phyloP scores from a whole-genome alignment of 2,329 filamentous ascomycete genomes.

The Tolypocladium album region DNA sequence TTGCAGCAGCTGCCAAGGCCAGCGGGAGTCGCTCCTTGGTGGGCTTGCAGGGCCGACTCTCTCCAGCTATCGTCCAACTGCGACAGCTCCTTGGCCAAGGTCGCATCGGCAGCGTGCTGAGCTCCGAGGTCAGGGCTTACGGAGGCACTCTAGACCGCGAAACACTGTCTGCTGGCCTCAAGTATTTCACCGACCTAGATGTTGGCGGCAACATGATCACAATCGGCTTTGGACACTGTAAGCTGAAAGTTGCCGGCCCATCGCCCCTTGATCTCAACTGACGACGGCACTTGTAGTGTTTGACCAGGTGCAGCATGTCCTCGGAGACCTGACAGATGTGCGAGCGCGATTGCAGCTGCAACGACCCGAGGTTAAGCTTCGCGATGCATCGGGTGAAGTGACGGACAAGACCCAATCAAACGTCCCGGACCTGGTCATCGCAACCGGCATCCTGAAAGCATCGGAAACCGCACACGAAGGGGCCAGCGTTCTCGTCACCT shows the following conservation, averaged over 20 bases:
- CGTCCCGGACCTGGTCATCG: conserved; percentile 31
- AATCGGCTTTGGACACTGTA: conserved; percentile 31
- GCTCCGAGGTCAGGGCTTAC: conserved; percentile 30
- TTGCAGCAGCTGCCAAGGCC: conserved; percentile 29
- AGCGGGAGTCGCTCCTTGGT: conserved; percentile 15
- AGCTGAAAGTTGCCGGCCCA: conserved; percentile 7
- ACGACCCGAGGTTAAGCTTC: conserved; percentile 25
- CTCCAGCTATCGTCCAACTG: conserved; percentile 32
- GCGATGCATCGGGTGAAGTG: conserved; percentile 18
- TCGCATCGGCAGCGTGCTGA: conserved; percentile 40
- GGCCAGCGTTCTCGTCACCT: conserved; percentile 31
- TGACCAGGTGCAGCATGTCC: conserved; percentile 31
- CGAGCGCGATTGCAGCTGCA: conserved; percentile 33
- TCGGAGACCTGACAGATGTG: conserved; percentile 32
- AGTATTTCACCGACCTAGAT: conserved; percentile 37
- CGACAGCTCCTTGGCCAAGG: conserved; percentile 32
- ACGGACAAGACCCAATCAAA: conserved; percentile 22
- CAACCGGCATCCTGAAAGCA: background rate
- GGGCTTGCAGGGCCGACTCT: conserved; percentile 38
- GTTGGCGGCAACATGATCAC: conserved; percentile 34
- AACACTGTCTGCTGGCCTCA: conserved; percentile 19
- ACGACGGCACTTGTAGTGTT: conserved; percentile 20
- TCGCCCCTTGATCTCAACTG: conserved; percentile 1
- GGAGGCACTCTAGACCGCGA: conserved; percentile 25
- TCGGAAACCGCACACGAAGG: conserved; percentile 10